Evolutionary conservation across 495 filamentous ascomycete genomes (phyloP).

Genomic region (Mycothermus thermophilus): DNA sequence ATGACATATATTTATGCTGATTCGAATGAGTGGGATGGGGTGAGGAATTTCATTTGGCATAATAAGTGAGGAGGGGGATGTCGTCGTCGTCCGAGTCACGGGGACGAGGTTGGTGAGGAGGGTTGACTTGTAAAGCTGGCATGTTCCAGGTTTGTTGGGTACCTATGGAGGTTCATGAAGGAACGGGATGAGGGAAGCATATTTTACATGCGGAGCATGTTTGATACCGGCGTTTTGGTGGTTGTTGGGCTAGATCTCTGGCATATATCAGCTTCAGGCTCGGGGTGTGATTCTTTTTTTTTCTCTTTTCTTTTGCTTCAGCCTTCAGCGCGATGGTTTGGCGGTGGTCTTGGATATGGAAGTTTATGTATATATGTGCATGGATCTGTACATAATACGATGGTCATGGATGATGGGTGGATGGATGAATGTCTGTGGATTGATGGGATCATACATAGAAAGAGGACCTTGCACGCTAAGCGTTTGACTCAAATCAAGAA

Average conservation of each 20-base stretch:
- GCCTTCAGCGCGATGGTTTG: not conserved
- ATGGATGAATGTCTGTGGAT: no score
- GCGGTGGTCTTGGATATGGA: no score
- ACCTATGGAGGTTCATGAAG: not conserved
- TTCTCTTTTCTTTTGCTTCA: not conserved
- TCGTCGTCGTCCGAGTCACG: not conserved
- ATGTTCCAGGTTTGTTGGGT: no score
- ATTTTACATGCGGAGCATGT: no score
- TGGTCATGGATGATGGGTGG: no score
- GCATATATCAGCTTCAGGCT: not conserved
- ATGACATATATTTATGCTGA: conserved; percentile 95
- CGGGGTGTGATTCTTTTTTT: not conserved
- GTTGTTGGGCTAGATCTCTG: not conserved
- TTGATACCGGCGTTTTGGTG: not conserved
- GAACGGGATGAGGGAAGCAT: conserved; percentile 1
- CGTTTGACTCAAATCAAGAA: no score
- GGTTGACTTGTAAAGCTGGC: no score
- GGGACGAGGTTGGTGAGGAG: no score
- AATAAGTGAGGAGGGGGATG: conserved; percentile 47
- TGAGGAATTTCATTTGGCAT: conserved; percentile 65
- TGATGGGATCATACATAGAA: no score
- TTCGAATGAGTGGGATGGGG: conserved; percentile 69
- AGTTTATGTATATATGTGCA: no score
- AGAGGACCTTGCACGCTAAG: no score
- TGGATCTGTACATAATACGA: no score